phyloP scores from a whole-genome alignment of 163 green algal species.

The Chloroidium sp. region DNA sequence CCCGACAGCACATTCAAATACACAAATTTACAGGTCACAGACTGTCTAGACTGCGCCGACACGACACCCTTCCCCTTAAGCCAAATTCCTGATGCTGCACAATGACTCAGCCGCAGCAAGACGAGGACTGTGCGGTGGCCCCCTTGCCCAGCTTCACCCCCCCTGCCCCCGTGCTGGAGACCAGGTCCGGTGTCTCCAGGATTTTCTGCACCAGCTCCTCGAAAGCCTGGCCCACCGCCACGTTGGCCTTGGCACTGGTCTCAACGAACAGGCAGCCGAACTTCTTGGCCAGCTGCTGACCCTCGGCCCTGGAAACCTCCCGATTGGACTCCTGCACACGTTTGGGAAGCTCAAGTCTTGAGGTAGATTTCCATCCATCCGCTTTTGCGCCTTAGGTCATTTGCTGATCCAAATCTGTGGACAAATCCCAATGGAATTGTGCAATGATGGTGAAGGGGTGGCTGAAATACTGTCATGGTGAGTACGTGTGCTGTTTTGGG shows the following conservation, averaged over 20 bases:
- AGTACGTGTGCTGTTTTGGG: too few species aligned
- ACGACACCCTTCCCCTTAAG: too few species aligned
- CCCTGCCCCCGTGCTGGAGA: slow-evolving; percentile 17
- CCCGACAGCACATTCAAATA: too few species aligned
- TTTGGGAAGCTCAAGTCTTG: neutral
- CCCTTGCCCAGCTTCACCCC: slow-evolving; percentile 1
- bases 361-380: neutral
- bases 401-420: neutral
- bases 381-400: neutral
- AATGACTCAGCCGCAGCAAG: too few species aligned
- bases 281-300: slow-evolving; percentile 67
- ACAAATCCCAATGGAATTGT: neutral
- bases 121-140: too few species aligned
- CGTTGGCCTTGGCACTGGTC: slow-evolving; percentile 80
- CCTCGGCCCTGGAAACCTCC: slow-evolving; percentile 68
- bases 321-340: slow-evolving; percentile 40
- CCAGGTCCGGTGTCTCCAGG: slow-evolving; percentile 70
- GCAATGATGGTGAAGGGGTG: neutral
- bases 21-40: too few species aligned
- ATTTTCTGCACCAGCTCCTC: slow-evolving; percentile 89
- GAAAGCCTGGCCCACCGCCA: slow-evolving; percentile 78
- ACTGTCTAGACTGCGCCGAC: too few species aligned
- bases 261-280: slow-evolving; percentile 92
- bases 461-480: too few species aligned
- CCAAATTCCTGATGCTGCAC: too few species aligned